Conservation (phyloP, 2,329 filamentous ascomycete genomes). For the Pestalotiopsis sp. region DNA sequence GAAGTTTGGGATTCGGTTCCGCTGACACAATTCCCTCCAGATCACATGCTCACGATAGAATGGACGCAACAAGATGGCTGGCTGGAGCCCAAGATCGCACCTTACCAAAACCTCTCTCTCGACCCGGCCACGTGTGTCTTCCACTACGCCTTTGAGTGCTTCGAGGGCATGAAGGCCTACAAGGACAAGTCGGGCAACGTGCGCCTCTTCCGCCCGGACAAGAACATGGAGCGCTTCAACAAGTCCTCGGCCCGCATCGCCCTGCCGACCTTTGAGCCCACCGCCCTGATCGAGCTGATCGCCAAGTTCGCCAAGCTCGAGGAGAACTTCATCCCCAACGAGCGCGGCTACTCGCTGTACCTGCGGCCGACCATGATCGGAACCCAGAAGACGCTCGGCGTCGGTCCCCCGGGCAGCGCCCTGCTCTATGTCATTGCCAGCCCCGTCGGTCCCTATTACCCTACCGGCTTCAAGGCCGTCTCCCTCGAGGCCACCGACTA, state of each 20-base stretch:
- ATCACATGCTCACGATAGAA: slow-evolving; percentile 96
- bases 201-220: slow-evolving; percentile 89
- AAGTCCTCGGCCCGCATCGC: slow-evolving; percentile 90
- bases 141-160: slow-evolving; percentile 97
- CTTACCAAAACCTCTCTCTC: slow-evolving; percentile 95
- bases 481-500: slow-evolving; percentile 95
- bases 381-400: slow-evolving; percentile 90
- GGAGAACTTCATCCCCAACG: slow-evolving; percentile 83
- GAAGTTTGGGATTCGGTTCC: background rate
- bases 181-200: slow-evolving; percentile 79
- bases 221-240: slow-evolving; percentile 95
- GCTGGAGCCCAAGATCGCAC: slow-evolving; percentile 79
- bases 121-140: slow-evolving; percentile 97
- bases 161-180: slow-evolving; percentile 99
- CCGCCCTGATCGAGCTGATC: slow-evolving; percentile 79
- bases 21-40: slow-evolving; percentile 43
- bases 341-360: slow-evolving; percentile 91
- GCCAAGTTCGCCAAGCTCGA: slow-evolving; percentile 79
- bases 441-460: slow-evolving; percentile 96
- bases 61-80: slow-evolving; percentile 88
- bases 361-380: slow-evolving; percentile 96
- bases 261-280: slow-evolving; percentile 79
- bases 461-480: slow-evolving; percentile 96
- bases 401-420: slow-evolving; percentile 88
- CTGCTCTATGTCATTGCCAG: slow-evolving; percentile 94